phyloP scores from a whole-genome alignment of 768 basidiomycete species.

The Cystobasidiopsis lactophilus region DNA sequence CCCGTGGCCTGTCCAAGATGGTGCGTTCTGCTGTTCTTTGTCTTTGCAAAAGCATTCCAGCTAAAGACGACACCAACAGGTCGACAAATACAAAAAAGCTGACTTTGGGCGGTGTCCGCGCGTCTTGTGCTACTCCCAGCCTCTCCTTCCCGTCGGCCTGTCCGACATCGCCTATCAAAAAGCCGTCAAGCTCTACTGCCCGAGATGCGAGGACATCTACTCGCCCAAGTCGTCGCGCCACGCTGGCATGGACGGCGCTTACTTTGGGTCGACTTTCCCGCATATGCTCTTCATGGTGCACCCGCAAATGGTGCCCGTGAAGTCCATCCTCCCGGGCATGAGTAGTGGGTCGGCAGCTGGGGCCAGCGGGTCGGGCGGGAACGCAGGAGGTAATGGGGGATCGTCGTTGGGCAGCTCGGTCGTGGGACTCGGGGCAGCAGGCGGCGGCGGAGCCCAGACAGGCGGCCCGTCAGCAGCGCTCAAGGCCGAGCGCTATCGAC shows the following conservation, averaged over 20 bases:
- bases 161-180: conserved; percentile 97
- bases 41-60: background rate
- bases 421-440: conserved; percentile 6
- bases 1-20: conserved; percentile 85
- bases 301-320: conserved; percentile 71
- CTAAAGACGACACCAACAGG: background rate
- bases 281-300: conserved; percentile 95
- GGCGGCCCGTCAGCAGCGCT: conserved; percentile 57
- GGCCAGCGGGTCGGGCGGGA: conserved; percentile 7
- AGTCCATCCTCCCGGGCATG: conserved; percentile 29
- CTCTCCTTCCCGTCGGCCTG: conserved; percentile 86
- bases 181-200: conserved; percentile 95
- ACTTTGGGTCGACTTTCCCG: conserved; percentile 94
- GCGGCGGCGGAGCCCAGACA: conserved; percentile 4
- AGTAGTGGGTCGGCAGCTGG: background rate
- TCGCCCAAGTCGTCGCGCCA: conserved; percentile 92
- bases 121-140: conserved; percentile 80
- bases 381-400: background rate
- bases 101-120: conserved; percentile 98
- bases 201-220: conserved; percentile 95
- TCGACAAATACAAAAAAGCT: conserved; percentile 72
- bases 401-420: background rate
- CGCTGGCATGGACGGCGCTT: conserved; percentile 92
- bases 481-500: conserved; percentile 78
- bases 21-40: conserved; percentile 31